Percentiles rank a stretch among this genome's conserved stretches.
Conservation (phyloP, 441 rosid genomes). For the Aleurites moluccanus region DNA sequence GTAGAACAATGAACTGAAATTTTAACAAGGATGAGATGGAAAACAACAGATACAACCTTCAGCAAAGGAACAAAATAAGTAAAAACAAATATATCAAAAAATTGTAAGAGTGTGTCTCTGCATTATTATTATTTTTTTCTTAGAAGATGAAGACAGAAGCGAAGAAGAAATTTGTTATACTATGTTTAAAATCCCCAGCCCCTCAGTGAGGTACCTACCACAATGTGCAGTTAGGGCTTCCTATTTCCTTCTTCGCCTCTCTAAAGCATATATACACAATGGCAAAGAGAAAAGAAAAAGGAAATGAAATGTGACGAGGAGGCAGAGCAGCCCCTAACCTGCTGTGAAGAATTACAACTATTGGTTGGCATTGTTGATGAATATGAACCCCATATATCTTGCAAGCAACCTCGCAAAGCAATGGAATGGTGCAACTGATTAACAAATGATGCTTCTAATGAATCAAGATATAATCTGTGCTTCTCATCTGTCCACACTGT, state of each 20-base stretch:
- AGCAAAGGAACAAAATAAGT: constrained; percentile 2
- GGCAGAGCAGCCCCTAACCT: constrained; percentile 38
- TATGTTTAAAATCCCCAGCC: neutral
- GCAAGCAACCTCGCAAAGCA: constrained; percentile 30
- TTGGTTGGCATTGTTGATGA: constrained; percentile 28
- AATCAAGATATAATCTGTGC: constrained; percentile 56
- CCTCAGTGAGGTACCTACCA: neutral
- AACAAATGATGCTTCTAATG: constrained; percentile 69
- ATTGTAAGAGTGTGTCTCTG: neutral
- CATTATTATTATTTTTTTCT: neutral
- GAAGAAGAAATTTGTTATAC: neutral
- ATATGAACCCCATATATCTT: constrained; percentile 24
- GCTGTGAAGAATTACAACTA: constrained; percentile 32
- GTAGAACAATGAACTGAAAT: constrained; percentile 52
- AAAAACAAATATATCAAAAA: neutral
- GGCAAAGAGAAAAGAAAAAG: constrained; percentile 3
- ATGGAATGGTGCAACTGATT: constrained; percentile 52
- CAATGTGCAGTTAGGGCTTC: neutral
- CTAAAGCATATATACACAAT: neutral
- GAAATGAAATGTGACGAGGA: neutral
- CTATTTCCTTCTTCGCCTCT: neutral
- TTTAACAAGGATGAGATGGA: neutral
- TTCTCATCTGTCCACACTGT: constrained; percentile 78
- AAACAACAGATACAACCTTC: constrained; percentile 4
- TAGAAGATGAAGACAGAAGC: neutral